Evolutionary conservation across 2,329 filamentous ascomycete genomes (phyloP).

Genomic region (Cadophora sp.): DNA sequence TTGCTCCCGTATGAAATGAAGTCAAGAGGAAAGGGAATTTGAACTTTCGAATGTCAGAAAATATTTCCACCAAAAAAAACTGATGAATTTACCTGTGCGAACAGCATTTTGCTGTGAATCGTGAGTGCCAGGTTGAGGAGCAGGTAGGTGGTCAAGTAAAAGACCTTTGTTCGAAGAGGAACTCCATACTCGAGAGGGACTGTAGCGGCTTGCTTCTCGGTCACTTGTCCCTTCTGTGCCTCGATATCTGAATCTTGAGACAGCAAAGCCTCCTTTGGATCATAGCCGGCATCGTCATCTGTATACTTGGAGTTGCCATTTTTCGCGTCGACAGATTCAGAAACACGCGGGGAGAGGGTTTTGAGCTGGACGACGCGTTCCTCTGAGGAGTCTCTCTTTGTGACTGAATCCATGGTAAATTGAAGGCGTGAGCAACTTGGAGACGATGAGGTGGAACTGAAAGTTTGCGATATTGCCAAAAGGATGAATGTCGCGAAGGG

Average conservation of each 20-base stretch:
- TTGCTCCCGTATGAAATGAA: slow-evolving; percentile 62
- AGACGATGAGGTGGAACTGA: neutral
- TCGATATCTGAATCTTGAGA: slow-evolving; percentile 6
- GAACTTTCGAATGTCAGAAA: slow-evolving; percentile 51
- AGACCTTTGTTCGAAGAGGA: slow-evolving; percentile 9
- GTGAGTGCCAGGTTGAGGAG: slow-evolving; percentile 9
- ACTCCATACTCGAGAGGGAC: slow-evolving; percentile 15
- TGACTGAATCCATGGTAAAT: slow-evolving; percentile 3
- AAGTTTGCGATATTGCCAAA: neutral
- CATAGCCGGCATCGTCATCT: slow-evolving; percentile 7
- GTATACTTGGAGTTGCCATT: neutral
- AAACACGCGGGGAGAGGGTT: neutral
- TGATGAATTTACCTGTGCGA: slow-evolving; percentile 5
- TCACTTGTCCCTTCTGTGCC: slow-evolving; percentile 4
- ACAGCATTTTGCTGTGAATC: slow-evolving; percentile 19
- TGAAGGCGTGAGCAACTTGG: neutral
- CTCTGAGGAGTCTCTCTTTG: slow-evolving; percentile 2
- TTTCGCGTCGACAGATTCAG: neutral
- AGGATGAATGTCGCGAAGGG: neutral
- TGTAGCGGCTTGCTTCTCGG: neutral
- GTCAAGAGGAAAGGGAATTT: slow-evolving; percentile 67
- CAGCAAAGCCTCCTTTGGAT: slow-evolving; percentile 8
- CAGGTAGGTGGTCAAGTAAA: slow-evolving; percentile 13
- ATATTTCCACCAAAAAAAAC: neutral
- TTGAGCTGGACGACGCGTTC: neutral